phyloP scores from a whole-genome alignment of 169 alveolate species.

The Cystoisospora suis region DNA sequence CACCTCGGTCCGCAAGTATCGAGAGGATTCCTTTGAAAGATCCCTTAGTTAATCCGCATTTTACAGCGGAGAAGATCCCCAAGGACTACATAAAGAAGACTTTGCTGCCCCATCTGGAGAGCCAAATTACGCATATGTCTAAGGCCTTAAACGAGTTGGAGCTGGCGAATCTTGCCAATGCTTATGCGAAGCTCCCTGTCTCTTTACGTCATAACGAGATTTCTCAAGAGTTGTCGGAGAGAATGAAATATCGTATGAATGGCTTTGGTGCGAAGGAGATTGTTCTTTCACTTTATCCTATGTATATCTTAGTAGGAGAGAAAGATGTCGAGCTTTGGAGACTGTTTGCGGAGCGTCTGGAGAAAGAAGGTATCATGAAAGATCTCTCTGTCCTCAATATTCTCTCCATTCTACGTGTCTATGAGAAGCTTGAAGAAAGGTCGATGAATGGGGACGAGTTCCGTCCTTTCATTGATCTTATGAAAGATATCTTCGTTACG shows the following conservation, averaged over 20 bases:
- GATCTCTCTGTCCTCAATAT: slow-evolving; percentile 16
- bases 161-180: slow-evolving; percentile 27
- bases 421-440: neutral
- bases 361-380: neutral
- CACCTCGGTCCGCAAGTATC: neutral
- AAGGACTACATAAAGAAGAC: slow-evolving; percentile 52
- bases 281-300: neutral
- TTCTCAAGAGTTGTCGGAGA: neutral
- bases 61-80: slow-evolving; percentile 31
- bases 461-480: neutral
- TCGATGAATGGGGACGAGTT: neutral
- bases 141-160: slow-evolving; percentile 24
- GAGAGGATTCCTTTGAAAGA: neutral
- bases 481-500: neutral
- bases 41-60: slow-evolving; percentile 17
- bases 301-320: neutral
- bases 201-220: slow-evolving; percentile 34
- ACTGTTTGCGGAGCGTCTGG: slow-evolving; percentile 2
- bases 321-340: neutral
- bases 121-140: slow-evolving; percentile 10
- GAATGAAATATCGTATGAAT: slow-evolving; percentile 20
- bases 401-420: neutral
- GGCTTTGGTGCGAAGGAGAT: slow-evolving; percentile 35
- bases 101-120: slow-evolving; percentile 41
- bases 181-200: slow-evolving; percentile 39